phyloP scores from a whole-genome alignment of 441 rosid species.

The Iberis amara region DNA sequence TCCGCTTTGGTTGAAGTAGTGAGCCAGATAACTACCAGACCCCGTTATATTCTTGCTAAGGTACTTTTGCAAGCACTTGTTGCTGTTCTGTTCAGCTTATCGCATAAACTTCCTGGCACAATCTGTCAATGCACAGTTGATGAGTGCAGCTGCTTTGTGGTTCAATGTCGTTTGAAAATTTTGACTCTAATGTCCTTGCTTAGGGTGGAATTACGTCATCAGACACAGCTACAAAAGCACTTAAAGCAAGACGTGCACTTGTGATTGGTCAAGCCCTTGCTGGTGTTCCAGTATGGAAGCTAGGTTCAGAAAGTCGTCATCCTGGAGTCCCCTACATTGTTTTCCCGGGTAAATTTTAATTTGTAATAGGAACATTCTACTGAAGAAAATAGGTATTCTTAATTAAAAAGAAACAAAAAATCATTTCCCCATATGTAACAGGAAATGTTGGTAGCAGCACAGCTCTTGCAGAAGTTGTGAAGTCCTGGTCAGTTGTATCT shows the following conservation, averaged over 20 bases:
- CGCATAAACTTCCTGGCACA: slow-evolving; percentile 1
- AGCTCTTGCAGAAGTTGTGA: slow-evolving; percentile 80
- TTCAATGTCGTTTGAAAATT: neutral
- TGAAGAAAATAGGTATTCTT: slow-evolving; percentile 3
- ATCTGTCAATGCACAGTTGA: slow-evolving; percentile 8
- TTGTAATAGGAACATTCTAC: slow-evolving; percentile 7
- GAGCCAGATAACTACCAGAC: slow-evolving; percentile 64
- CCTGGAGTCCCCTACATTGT: slow-evolving; percentile 96
- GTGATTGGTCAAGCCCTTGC: slow-evolving; percentile 91
- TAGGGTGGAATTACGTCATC: slow-evolving; percentile 99
- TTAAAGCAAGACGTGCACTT: slow-evolving; percentile 78
- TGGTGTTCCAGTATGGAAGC: slow-evolving; percentile 95
- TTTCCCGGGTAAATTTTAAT: slow-evolving; percentile 65
- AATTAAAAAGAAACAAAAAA: neutral
- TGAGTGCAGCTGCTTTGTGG: slow-evolving; percentile 8
- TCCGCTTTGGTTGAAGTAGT: slow-evolving; percentile 92
- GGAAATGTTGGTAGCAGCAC: slow-evolving; percentile 87
- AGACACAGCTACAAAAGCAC: slow-evolving; percentile 92
- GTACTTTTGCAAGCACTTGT: slow-evolving; percentile 34
- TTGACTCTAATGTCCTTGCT: slow-evolving; percentile 21
- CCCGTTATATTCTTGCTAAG: slow-evolving; percentile 95
- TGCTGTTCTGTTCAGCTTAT: slow-evolving; percentile 20
- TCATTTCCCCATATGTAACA: slow-evolving; percentile 21
- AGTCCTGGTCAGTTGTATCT: slow-evolving; percentile 73
- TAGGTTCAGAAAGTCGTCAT: slow-evolving; percentile 94